Base-by-base conservation (phyloP, 2,329 filamentous ascomycete species). In the Nothomitra cinnamomea region DNA sequence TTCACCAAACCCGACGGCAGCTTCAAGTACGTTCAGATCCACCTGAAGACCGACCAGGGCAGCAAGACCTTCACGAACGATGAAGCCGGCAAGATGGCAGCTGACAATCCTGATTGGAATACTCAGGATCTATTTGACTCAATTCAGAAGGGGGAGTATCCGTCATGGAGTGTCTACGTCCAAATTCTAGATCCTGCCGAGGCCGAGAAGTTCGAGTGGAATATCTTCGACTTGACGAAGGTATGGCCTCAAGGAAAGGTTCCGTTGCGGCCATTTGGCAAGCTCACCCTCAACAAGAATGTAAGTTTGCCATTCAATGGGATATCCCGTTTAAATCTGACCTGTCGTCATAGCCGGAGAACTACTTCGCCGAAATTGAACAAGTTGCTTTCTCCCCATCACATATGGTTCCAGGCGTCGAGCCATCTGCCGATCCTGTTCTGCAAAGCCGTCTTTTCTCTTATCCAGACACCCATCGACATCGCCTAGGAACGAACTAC, bases 381-480 rank as follows among this genome's bases (percentile, higher is more conserved):
- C 82, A 85, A 63, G 73, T 78, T 17, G 79, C 80, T 1, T 86
- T 84, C 72, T 80, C 75, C 56, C 82, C 82, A 40, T 74, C 79
- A 5, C 80, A 85, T 62, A 66, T 85, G 65, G 73, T 78, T 2
- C 80, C 81, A 2, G 81, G 82, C 53, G 77, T 82, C 54, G 81
- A 85, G 65, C 77, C 80, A 13, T 83, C 80, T 8, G 79, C 79
- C 57, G 82, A 86, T 59, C 81, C 82, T 1, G 79, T 85, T 38
- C 70, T 85, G 2, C 81, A 85, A 65, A 77, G 76, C 40, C 79
- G 82, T 54, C 72, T 85, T 41, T 85, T 85, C 71, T 83, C 80
- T 1, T 82, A 82, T 61, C 72, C 76, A 0, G 79, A 82, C 54
- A 76, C 79, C 22, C 78, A 81, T 57, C 74, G 78, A 38, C 76